These are phyloP conservation scores for Haematococcus lacustris DNA, from an alignment of 139 green algal genomes.

Conservation along the genomic window DNA sequence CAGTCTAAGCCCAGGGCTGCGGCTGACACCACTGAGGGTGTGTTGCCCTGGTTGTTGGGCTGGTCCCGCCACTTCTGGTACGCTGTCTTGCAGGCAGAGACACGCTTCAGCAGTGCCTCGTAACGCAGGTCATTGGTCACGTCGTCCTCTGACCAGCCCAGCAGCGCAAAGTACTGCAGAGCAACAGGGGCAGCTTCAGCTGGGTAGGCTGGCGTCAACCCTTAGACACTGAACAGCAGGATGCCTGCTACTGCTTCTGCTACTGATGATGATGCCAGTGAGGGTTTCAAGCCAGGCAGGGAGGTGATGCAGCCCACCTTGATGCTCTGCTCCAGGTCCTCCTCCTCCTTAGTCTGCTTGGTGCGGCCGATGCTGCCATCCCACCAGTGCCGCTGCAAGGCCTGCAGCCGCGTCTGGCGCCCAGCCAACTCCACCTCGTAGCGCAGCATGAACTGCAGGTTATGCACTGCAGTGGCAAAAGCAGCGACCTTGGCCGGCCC, in stretches of 20 bases:
- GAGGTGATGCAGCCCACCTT: slow-evolving; percentile 10
- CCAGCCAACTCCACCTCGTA: slow-evolving; percentile 23
- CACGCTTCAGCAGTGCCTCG: slow-evolving; percentile 22
- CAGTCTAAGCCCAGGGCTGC: neutral
- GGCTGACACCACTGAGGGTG: too few species aligned
- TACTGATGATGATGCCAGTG: too few species aligned
- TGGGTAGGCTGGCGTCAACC: too few species aligned
- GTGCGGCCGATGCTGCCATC: slow-evolving; percentile 10
- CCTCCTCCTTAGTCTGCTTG: slow-evolving; percentile 15
- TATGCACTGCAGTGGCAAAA: slow-evolving; percentile 31
- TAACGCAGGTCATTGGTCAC: slow-evolving; percentile 18
- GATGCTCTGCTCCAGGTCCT: slow-evolving; percentile 18
- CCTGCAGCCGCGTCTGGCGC: slow-evolving; percentile 6
- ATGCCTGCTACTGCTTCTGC: too few species aligned
- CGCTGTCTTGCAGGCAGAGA: slow-evolving; percentile 16
- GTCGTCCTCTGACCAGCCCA: slow-evolving; percentile 22
- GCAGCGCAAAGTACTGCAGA: slow-evolving; percentile 16
- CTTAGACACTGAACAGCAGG: too few species aligned
- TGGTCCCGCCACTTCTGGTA: slow-evolving; percentile 18
- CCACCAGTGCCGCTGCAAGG: slow-evolving; percentile 43
- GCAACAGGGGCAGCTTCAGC: too few species aligned
- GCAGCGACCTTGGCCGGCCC: slow-evolving; percentile 22
- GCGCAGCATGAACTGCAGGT: slow-evolving; percentile 51
- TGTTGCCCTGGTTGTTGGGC: too few species aligned
- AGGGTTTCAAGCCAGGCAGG: too few species aligned